These are phyloP conservation scores for Cytospora mali DNA, from an alignment of 2,329 filamentous ascomycete genomes.

Conservation along the genomic window DNA sequence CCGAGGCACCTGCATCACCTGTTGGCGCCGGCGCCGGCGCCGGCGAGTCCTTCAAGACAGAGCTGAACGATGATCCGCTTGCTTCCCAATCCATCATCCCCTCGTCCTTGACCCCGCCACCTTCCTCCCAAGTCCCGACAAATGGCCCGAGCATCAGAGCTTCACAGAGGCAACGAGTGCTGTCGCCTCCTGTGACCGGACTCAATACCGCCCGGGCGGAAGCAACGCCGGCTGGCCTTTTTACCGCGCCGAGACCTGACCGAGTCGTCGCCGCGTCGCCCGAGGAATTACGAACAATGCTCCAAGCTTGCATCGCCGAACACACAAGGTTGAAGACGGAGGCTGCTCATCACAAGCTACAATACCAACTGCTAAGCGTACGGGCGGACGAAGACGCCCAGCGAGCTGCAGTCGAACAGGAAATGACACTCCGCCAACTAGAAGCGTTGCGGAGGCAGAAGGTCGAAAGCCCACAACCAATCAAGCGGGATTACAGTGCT, in stretches of 20 bases:
- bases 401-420: constrained; percentile 85
- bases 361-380: constrained; percentile 81
- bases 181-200: constrained; percentile 57
- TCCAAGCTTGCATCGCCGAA: constrained; percentile 57
- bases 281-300: constrained; percentile 60
- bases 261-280: constrained; percentile 56
- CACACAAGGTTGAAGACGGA: constrained; percentile 73
- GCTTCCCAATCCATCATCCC: constrained; percentile 52
- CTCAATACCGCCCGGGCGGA: constrained; percentile 38
- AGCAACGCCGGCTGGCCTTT: constrained; percentile 42
- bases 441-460: constrained; percentile 73
- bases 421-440: constrained; percentile 86
- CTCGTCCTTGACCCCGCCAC: constrained; percentile 61
- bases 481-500: constrained; percentile 54
- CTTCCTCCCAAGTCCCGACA: constrained; percentile 53
- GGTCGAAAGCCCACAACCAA: constrained; percentile 31
- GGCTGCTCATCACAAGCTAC: constrained; percentile 86
- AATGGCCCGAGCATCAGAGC: constrained; percentile 34
- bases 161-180: constrained; percentile 52
- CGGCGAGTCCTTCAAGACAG: constrained; percentile 52
- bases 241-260: constrained; percentile 49
- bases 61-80: constrained; percentile 50
- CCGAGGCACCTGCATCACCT: constrained; percentile 58
- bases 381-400: constrained; percentile 85
- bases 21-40: constrained; percentile 44